Percentiles rank a stretch among this genome's conserved stretches.
Evolutionary conservation across 2,329 filamentous ascomycete genomes (phyloP).

Genomic region (Cordyceps cateniannulata): DNA sequence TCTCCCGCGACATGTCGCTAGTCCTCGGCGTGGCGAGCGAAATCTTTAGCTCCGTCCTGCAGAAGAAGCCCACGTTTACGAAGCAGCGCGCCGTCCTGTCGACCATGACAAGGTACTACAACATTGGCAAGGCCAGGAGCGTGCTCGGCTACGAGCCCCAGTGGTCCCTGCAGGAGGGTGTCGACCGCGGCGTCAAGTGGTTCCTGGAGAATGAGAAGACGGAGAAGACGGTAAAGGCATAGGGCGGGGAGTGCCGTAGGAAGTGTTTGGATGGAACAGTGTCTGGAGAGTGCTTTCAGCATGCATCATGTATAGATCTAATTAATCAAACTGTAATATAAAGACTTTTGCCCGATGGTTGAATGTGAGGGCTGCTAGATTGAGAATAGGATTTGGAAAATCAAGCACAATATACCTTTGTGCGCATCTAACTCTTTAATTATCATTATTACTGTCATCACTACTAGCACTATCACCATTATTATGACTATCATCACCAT

Average conservation of each 20-base stretch:
- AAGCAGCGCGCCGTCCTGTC: slow-evolving; percentile 57
- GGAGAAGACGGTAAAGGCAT: neutral
- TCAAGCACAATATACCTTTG: too few relatives aligned
- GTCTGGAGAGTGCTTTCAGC: neutral
- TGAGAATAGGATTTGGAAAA: too few relatives aligned
- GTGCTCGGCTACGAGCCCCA: slow-evolving; percentile 64
- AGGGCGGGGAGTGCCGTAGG: neutral
- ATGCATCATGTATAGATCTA: neutral
- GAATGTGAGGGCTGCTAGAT: too few relatives aligned
- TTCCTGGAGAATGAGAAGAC: slow-evolving; percentile 44
- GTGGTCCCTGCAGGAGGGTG: slow-evolving; percentile 59
- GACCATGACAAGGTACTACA: slow-evolving; percentile 72
- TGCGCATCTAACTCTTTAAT: too few relatives aligned
- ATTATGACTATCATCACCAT: too few relatives aligned
- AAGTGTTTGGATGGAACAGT: neutral
- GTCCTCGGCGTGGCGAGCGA: slow-evolving; percentile 48
- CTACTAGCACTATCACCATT: too few relatives aligned
- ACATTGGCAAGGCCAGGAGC: slow-evolving; percentile 66
- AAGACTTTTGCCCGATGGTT: neutral
- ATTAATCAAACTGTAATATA: neutral
- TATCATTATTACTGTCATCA: too few relatives aligned
- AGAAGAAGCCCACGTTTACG: slow-evolving; percentile 51
- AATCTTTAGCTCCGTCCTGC: slow-evolving; percentile 40
- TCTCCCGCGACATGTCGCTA: slow-evolving; percentile 46
- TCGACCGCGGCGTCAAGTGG: slow-evolving; percentile 47